Conservation (phyloP, 2,329 filamentous ascomycete genomes). For the Trichoderma lentiforme region DNA sequence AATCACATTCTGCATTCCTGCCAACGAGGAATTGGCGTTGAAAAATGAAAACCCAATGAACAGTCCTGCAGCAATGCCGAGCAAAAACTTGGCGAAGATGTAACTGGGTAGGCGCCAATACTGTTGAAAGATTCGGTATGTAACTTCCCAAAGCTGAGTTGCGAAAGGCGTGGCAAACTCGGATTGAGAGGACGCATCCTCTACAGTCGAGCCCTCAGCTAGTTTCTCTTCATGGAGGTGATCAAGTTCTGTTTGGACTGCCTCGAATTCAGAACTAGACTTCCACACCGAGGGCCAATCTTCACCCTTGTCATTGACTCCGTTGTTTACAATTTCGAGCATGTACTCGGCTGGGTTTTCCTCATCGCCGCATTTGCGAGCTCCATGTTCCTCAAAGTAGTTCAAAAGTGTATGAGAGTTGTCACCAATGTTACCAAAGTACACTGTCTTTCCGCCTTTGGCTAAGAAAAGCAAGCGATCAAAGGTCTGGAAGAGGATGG, state of each 20-base stretch:
- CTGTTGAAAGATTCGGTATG: conserved; percentile 70
- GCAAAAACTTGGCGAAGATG: conserved; percentile 67
- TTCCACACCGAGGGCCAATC: conserved; percentile 71
- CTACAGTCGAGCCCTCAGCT: conserved; percentile 19
- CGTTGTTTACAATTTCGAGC: conserved; percentile 52
- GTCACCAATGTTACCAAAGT: conserved; percentile 64
- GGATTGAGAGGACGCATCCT: conserved; percentile 36
- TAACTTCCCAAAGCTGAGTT: conserved; percentile 63
- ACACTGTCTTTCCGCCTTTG: conserved; percentile 63
- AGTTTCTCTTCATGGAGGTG: conserved; percentile 53
- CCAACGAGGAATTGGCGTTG: conserved; percentile 49
- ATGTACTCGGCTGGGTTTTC: conserved; percentile 78
- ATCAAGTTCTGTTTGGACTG: conserved; percentile 60
- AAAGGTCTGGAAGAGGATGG: conserved; percentile 53
- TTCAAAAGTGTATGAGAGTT: conserved; percentile 54
- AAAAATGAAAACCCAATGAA: conserved; percentile 77
- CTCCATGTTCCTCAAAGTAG: conserved; percentile 66
- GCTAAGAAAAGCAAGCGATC: conserved; percentile 63
- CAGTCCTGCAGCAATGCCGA: conserved; percentile 58
- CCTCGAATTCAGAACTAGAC: conserved; percentile 47
- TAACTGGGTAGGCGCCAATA: conserved; percentile 81
- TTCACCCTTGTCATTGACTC: conserved; percentile 35
- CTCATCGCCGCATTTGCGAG: conserved; percentile 53
- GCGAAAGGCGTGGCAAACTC: conserved; percentile 78
- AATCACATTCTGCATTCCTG: conserved; percentile 72